Evolutionary conservation across 441 rosid species (phyloP).

Genomic region (Isatis lusitanica): DNA sequence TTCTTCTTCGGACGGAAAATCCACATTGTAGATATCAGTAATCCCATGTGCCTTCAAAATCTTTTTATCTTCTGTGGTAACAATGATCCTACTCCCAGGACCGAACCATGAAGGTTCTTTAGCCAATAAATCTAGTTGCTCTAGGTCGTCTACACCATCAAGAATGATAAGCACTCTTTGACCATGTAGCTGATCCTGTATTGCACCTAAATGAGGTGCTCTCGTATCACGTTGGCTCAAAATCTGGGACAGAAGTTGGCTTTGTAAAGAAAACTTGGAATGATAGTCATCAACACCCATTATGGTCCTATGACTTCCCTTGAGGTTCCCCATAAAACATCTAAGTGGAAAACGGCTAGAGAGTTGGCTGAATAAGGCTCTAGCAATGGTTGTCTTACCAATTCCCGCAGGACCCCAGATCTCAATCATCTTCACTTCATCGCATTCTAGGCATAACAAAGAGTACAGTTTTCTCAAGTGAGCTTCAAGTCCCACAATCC

Average conservation of each 20-base stretch:
- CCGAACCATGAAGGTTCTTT: slow-evolving; percentile 18
- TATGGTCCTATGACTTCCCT: not conserved
- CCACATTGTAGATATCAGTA: not conserved
- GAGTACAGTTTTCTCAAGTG: not conserved
- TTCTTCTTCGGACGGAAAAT: not conserved
- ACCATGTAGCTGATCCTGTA: not conserved
- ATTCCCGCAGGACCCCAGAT: slow-evolving; percentile 23
- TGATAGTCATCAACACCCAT: not conserved
- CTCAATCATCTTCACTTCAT: slow-evolving; percentile 5
- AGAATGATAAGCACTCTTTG: slow-evolving; percentile 15
- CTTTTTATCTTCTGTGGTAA: slow-evolving; percentile 26
- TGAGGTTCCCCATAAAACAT: slow-evolving; percentile 6
- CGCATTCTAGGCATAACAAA: not conserved
- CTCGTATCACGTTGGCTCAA: not conserved
- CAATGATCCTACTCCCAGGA: slow-evolving; percentile 33
- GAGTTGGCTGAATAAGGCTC: slow-evolving; percentile 7
- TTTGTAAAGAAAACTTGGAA: not conserved
- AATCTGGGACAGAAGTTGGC: slow-evolving; percentile 10
- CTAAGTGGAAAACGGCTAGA: not conserved
- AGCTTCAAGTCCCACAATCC: not conserved
- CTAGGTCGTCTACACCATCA: slow-evolving; percentile 19
- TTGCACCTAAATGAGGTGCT: not conserved
- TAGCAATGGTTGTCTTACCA: slow-evolving; percentile 27
- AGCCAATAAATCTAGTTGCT: not conserved
- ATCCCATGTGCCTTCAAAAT: not conserved